Evolutionary conservation across 1,284 basidiomycete genomes (phyloP), one percentile per base, ranked within the genome.

Genomic region (Ustilago shanxiensis): DNA sequence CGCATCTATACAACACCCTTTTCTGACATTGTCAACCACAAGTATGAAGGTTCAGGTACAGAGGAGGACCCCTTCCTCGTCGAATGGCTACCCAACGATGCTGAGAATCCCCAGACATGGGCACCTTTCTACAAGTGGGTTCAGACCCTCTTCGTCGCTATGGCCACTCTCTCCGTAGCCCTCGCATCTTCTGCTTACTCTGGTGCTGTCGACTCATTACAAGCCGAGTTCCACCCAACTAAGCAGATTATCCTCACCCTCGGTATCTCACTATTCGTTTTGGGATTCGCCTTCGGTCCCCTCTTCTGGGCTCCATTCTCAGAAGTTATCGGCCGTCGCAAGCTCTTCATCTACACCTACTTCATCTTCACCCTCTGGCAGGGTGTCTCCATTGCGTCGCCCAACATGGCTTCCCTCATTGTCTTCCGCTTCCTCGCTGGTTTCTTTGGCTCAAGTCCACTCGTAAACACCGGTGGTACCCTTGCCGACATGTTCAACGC

Each of bases 391-490:
- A 91, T 91, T 8, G 87, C 92, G 0, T 87, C 90, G 0, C 87
- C 88, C 47, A 93, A 92, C 83, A 90, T 89, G 0, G 89, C 88
- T 2, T 87, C 89, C 0, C 87, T 93, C 52, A 87, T 93, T 39
- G 86, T 91, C 33, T 91, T 92, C 85, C 89, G 92, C 16, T 91
- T 93, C 86, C 81, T 93, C 2, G 89, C 90, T 6, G 92, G 92
- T 0, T 88, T 88, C 10, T 92, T 92, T 70, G 89, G 88, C 84
- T 63, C 87, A 0, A 86, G 87, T 0, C 87, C 88, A 0, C 77
- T 89, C 22, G 89, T 88, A 45, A 89, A 88, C 74, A 86, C 87
- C 0, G 88, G 89, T 7, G 88, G 88, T 1, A 68, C 89, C n/a
- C 84, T 93, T 29, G 89, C 91, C 14, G 87, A 88, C 70, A 85